A percentile compares a stretch with the other conserved stretches of the same genome.
Conservation (phyloP, 352 stramenopile genomes). For the Phytophthora quininea region DNA sequence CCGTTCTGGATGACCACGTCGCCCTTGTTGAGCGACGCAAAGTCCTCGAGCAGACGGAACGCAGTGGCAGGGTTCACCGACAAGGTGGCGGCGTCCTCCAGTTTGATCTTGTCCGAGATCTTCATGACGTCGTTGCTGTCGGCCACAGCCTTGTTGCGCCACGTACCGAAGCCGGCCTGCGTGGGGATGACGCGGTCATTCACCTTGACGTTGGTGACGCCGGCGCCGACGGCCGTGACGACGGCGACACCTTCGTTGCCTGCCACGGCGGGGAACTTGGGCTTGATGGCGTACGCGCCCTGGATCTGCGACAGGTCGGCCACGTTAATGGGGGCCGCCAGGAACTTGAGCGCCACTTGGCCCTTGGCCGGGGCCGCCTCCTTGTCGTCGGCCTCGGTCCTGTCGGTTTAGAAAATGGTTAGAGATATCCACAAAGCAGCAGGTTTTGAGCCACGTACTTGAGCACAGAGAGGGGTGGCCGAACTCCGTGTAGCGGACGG, state of each 20-base stretch:
- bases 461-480: slow-evolving; percentile 73
- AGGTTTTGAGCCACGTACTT: slow-evolving; percentile 33
- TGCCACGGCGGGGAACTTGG: slow-evolving; percentile 76
- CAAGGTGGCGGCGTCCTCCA: slow-evolving; percentile 85
- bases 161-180: slow-evolving; percentile 61
- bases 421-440: background rate
- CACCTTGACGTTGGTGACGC: slow-evolving; percentile 83
- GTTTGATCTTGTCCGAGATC: slow-evolving; percentile 84
- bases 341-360: slow-evolving; percentile 89
- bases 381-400: slow-evolving; percentile 72
- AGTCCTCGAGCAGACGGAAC: slow-evolving; percentile 88
- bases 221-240: slow-evolving; percentile 81
- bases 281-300: slow-evolving; percentile 81
- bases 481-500: slow-evolving; percentile 76
- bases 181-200: slow-evolving; percentile 89
- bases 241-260: slow-evolving; percentile 89
- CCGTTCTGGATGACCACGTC: slow-evolving; percentile 93
- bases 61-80: slow-evolving; percentile 86
- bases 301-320: slow-evolving; percentile 90
- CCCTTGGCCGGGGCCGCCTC: slow-evolving; percentile 47
- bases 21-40: slow-evolving; percentile 71
- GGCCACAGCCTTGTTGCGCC: slow-evolving; percentile 74
- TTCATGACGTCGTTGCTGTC: slow-evolving; percentile 70
- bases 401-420: slow-evolving; percentile 26
- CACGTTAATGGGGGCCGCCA: slow-evolving; percentile 90